phyloP scores from a whole-genome alignment of 2,329 filamentous ascomycete genomes.

The Sporothrix globosa region DNA sequence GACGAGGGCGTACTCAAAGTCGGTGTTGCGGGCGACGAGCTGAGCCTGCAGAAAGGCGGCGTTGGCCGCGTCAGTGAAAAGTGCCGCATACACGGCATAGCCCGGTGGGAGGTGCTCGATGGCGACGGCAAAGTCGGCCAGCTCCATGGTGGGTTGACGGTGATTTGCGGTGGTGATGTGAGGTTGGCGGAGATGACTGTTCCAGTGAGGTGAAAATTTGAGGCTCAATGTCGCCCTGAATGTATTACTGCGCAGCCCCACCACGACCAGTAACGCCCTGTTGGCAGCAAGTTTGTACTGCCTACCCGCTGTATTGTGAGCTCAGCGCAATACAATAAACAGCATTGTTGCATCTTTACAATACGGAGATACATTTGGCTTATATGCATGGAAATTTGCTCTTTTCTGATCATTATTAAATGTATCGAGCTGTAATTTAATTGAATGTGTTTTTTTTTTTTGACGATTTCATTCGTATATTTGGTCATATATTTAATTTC shows the following conservation, averaged over 20 bases:
- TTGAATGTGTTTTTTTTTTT: too few species aligned
- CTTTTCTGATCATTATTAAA: too few species aligned
- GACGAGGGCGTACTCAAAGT: slow-evolving; percentile 92
- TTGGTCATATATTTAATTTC: too few species aligned
- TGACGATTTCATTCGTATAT: too few species aligned
- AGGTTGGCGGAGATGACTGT: background rate
- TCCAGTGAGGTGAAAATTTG: slow-evolving; percentile 21
- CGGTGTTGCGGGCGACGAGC: slow-evolving; percentile 78
- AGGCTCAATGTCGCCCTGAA: background rate
- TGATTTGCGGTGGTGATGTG: background rate
- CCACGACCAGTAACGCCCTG: background rate
- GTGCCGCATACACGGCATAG: slow-evolving; percentile 69
- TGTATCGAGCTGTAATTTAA: too few species aligned
- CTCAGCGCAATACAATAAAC: background rate
- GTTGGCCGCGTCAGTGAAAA: slow-evolving; percentile 79
- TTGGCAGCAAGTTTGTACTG: background rate
- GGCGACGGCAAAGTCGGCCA: slow-evolving; percentile 57
- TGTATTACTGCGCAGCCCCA: background rate
- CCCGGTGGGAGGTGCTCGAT: slow-evolving; percentile 75
- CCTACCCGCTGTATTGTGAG: background rate
- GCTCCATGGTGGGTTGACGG: background rate
- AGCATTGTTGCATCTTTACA: background rate
- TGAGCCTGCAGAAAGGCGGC: slow-evolving; percentile 77
- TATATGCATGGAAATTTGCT: too few species aligned
- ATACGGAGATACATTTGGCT: too few species aligned